These are phyloP conservation scores for Wickerhamiella dianesei DNA, from an alignment of 805 yeast species.

Conservation along the genomic window DNA sequence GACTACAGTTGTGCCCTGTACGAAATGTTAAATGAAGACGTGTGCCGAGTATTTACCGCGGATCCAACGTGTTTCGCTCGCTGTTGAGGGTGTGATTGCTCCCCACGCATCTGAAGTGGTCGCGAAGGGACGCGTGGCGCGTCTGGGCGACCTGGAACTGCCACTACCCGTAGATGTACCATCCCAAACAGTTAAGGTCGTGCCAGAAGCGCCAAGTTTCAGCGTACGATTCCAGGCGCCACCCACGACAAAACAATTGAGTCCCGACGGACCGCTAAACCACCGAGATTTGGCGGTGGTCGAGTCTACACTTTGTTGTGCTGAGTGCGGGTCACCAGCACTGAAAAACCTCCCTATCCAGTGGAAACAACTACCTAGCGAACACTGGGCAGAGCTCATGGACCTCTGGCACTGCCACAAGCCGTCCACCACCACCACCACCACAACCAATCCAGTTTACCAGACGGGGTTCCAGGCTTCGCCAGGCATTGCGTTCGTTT, in stretches of 20 bases:
- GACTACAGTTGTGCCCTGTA: background rate
- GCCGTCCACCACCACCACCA: conserved; percentile 19
- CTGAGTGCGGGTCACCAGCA: conserved; percentile 4
- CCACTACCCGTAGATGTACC: conserved; percentile 1
- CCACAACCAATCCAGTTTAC: conserved; percentile 16
- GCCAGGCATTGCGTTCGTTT: conserved; percentile 34
- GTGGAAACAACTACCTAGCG: conserved; percentile 67
- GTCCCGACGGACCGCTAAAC: conserved; percentile 1
- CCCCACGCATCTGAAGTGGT: conserved; percentile 3
- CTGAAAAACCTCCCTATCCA: background rate
- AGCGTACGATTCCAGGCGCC: background rate
- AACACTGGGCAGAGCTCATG: conserved; percentile 88
- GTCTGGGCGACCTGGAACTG: background rate
- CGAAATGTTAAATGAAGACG: conserved; percentile 9
- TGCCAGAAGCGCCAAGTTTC: background rate
- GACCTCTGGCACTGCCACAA: conserved; percentile 94
- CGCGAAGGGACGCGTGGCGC: background rate
- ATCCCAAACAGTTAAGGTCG: background rate
- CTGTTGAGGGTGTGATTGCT: conserved; percentile 6
- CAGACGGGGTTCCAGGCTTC: conserved; percentile 28
- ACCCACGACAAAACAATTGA: background rate
- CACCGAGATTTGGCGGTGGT: conserved; percentile 2
- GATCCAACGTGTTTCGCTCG: conserved; percentile 14
- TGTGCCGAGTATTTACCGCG: conserved; percentile 20
- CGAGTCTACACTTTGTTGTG: background rate